These are phyloP conservation scores for Aureobasidium melanogenum DNA, from an alignment of 2,329 filamentous ascomycete species.

Conservation along the genomic window DNA sequence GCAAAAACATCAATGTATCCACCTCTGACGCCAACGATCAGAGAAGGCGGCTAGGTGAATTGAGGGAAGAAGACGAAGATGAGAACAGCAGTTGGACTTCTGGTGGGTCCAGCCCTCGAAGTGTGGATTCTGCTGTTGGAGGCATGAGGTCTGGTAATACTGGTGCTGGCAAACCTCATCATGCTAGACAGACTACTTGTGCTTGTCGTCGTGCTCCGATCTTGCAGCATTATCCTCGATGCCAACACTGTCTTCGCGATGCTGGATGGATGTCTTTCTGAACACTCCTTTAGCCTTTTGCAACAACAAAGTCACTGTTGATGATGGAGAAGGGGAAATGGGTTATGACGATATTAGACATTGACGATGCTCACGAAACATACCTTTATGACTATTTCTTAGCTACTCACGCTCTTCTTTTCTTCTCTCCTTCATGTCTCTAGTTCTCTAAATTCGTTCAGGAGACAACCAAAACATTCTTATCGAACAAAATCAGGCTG, in stretches of 20 bases:
- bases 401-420: too few relatives aligned
- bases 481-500: background rate
- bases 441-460: background rate
- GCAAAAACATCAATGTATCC: slow-evolving; percentile 21
- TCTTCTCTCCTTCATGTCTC: background rate
- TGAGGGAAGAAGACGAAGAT: slow-evolving; percentile 2
- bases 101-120: background rate
- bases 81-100: background rate
- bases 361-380: background rate
- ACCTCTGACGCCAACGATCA: background rate
- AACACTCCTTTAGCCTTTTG: background rate
- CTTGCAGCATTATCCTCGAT: background rate
- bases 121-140: slow-evolving; percentile 5
- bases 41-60: background rate
- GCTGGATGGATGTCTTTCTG: slow-evolving; percentile 1
- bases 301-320: background rate
- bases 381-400: background rate
- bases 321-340: background rate
- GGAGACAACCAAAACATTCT: background rate
- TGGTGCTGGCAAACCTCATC: background rate
- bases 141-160: background rate
- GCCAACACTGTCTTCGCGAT: slow-evolving; percentile 2
- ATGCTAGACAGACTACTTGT: background rate
- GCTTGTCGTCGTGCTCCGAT: background rate
- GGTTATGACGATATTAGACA: background rate